A percentile compares a stretch with the other conserved stretches of the same genome.
Conservation (phyloP, 2,329 filamentous ascomycete genomes). For the Epichloe baconii region DNA sequence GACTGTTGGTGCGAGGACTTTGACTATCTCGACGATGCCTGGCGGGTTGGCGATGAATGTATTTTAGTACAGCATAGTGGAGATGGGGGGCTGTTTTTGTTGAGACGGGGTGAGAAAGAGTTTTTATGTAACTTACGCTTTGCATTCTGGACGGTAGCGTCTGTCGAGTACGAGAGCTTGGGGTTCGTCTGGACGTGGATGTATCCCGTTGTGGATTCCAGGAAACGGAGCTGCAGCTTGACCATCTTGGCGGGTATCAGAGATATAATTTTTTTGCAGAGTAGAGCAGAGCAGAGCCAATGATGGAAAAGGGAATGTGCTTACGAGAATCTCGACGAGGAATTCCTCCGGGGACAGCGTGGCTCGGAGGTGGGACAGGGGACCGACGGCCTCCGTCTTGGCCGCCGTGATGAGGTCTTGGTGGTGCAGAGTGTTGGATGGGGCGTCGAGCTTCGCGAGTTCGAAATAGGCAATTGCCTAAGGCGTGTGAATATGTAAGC, state of each 20-base stretch:
- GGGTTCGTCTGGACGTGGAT: constrained; percentile 50
- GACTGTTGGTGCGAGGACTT: constrained; percentile 28
- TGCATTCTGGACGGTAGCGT: constrained; percentile 36
- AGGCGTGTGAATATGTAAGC: neutral
- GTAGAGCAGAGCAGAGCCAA: too few relatives aligned
- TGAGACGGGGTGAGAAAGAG: too few relatives aligned
- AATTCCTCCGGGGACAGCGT: constrained; percentile 28
- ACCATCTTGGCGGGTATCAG: constrained; percentile 31
- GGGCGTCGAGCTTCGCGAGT: constrained; percentile 12
- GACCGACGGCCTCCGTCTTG: constrained; percentile 12
- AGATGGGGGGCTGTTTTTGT: neutral
- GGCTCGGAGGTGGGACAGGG: constrained; percentile 8
- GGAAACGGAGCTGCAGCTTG: constrained; percentile 37
- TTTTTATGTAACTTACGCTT: constrained; percentile 28
- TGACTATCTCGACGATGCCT: constrained; percentile 39
- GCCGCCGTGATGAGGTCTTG: constrained; percentile 18
- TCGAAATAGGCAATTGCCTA: constrained; percentile 23
- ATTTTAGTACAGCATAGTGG: neutral
- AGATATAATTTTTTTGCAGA: neutral
- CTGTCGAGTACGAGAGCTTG: constrained; percentile 35
- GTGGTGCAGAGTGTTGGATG: constrained; percentile 9
- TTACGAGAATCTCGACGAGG: constrained; percentile 41
- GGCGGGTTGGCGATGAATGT: neutral
- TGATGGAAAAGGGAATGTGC: constrained; percentile 1
- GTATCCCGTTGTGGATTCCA: constrained; percentile 33